Percentiles rank a stretch among this genome's conserved stretches.
phyloP scores from a whole-genome alignment of 1,284 basidiomycete species.

The Puccinia hordei region DNA sequence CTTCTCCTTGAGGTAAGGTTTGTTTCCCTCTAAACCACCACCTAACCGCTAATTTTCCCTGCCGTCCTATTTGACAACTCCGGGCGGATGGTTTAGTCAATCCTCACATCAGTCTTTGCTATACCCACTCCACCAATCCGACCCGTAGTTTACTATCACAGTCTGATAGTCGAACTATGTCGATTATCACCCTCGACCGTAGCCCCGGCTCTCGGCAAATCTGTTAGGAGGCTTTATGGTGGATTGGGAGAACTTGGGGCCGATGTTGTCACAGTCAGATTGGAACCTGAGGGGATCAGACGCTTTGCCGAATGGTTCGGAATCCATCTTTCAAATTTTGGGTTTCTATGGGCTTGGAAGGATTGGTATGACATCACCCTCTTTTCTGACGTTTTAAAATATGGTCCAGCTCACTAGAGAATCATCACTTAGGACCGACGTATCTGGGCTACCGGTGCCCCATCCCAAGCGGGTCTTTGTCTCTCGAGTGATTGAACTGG shows the following conservation, averaged over 20 bases:
- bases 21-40: not conserved
- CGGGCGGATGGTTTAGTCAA: conserved; percentile 61
- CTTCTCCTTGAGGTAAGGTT: conserved; percentile 71
- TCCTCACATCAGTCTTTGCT: conserved; percentile 74
- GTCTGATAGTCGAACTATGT: conserved; percentile 88
- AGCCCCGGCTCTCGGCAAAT: conserved; percentile 93
- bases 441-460: conserved; percentile 63
- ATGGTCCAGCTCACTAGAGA: conserved; percentile 4
- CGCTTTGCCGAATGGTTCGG: conserved; percentile 93
- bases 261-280: conserved; percentile 53
- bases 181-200: conserved; percentile 86
- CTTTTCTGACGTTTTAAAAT: conserved; percentile 34
- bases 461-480: conserved; percentile 88
- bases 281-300: conserved; percentile 79
- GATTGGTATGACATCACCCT: conserved; percentile 74
- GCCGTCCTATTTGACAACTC: not conserved
- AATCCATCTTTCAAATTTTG: conserved; percentile 95
- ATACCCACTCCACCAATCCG: conserved; percentile 77
- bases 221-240: conserved; percentile 80
- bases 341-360: conserved; percentile 99
- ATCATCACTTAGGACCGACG: conserved; percentile 50
- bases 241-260: conserved; percentile 62
- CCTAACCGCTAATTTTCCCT: not conserved
- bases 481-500: conserved; percentile 82
- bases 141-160: conserved; percentile 77